Base-by-base conservation (phyloP, 257 asterid species). In the Solanum acaule region DNA sequence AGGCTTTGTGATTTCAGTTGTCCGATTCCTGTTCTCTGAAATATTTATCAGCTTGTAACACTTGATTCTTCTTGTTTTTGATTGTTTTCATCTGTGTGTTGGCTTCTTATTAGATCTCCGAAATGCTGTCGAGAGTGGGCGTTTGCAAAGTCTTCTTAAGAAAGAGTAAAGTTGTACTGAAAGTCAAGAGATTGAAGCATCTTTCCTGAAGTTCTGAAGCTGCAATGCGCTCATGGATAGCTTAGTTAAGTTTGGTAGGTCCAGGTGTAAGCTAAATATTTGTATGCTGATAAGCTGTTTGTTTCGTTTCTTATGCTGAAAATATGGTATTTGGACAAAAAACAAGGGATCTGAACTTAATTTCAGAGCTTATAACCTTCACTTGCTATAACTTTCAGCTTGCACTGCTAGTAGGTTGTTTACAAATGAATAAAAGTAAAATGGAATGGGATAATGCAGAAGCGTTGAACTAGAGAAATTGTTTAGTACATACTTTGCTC, bases 51-150 rank as follows among this genome's bases (percentile, higher is more conserved):
- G 77, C 86, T 72, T 42, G 37, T 70, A 81, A 72, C 78, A 27
- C 25, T 34, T 23, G 33, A n/a, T 79, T 38, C n/a, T 71, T 8
- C 38, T 75, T 82, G 59, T 23, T 40, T 81, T 25, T 86, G 15
- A 35, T 37, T 40, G 68, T 40, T 65, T 6, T 86, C 87, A 10
- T 59, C 52, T 35, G 35, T 13, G 61, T 79, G 9, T 68, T 85
- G 25, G 72, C 61, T 61, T 81, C 40, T 89, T 59, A 63, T 84
- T 42, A 92, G 94, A 92, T 91, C 94, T 92, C 65, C 86, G 87
- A 52, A 86, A 15, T n/a, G 91, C 94, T 82, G 92, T 86, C 40
- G 84, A 77, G 82, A 89, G 86, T 59, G 94, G 93, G 70, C 86
- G 86, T 84, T 65, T 92, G 89, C 87, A 88, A 44, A 87, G 84